Evolutionary conservation across 345 rosid species (phyloP).

Genomic region (Brassica nigra): DNA sequence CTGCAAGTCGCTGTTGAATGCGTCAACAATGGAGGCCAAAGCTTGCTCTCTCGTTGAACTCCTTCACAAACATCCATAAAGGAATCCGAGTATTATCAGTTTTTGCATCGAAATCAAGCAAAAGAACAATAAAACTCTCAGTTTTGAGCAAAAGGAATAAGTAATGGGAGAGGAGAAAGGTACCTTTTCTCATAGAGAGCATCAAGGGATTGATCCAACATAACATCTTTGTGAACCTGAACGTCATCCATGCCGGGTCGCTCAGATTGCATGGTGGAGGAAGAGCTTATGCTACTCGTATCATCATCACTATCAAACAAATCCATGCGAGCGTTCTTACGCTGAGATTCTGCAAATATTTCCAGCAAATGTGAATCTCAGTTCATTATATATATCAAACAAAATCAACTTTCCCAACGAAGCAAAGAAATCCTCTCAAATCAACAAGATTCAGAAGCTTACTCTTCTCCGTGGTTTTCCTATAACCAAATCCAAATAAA

Average conservation of each 20-base stretch:
- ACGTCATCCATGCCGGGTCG: constrained; percentile 55
- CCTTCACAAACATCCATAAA: constrained; percentile 48
- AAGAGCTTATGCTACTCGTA: constrained; percentile 70
- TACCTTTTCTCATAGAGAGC: constrained; percentile 82
- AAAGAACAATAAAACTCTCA: background rate
- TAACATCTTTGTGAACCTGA: constrained; percentile 59
- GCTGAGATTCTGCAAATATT: constrained; percentile 28
- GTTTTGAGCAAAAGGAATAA: no score
- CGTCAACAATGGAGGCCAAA: constrained; percentile 60
- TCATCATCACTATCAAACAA: constrained; percentile 80
- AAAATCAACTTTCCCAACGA: no score
- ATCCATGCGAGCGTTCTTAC: constrained; percentile 33
- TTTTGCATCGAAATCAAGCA: background rate
- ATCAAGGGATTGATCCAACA: constrained; percentile 81
- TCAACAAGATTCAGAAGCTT: no score
- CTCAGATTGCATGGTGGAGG: constrained; percentile 67
- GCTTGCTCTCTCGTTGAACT: constrained; percentile 87
- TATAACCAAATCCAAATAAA: no score
- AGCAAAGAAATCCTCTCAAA: no score
- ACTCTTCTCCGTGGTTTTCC: no score
- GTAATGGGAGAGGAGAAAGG: background rate
- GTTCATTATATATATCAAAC: no score
- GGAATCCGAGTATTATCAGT: constrained; percentile 2
- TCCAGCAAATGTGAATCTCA: no score
- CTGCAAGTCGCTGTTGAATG: constrained; percentile 70